These are phyloP conservation scores for Phytophthora hybrid DNA, from an alignment of 352 stramenopile species.

Conservation along the genomic window DNA sequence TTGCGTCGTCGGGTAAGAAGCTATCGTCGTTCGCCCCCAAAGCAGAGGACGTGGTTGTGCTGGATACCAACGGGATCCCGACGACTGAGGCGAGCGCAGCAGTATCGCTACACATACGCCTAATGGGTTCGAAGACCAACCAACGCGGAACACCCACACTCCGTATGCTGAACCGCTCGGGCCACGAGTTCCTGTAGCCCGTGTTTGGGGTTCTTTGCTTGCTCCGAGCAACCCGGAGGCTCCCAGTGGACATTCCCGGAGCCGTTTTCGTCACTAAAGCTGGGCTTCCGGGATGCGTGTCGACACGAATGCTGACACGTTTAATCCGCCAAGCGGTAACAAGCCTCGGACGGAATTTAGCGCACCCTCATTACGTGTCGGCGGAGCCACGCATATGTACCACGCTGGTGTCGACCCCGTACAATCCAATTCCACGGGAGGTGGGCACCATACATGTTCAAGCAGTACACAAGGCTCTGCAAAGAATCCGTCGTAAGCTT, in stretches of 20 bases:
- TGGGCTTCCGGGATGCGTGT: neutral
- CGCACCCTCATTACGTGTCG: too few relatives aligned
- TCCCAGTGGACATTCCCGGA: neutral
- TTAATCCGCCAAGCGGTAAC: conserved; percentile 2
- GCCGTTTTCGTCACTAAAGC: neutral
- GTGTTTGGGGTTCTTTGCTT: conserved; percentile 9
- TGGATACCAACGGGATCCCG: neutral
- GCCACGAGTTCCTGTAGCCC: conserved; percentile 7
- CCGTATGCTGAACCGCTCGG: conserved; percentile 12
- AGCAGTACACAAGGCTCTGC: too few relatives aligned
- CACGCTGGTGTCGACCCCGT: neutral
- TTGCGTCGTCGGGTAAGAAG: neutral
- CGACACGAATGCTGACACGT: conserved; percentile 1
- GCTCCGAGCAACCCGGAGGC: neutral
- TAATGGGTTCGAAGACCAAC: conserved; percentile 2
- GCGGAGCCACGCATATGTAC: too few relatives aligned
- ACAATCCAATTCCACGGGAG: too few relatives aligned
- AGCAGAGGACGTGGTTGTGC: neutral
- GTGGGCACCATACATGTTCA: too few relatives aligned
- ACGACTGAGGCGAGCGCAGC: neutral
- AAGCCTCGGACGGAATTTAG: neutral
- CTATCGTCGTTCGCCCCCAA: conserved; percentile 17
- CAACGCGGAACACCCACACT: conserved; percentile 3
- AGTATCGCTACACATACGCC: neutral
- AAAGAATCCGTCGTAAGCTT: too few relatives aligned